Percentiles rank a stretch among this genome's conserved stretches.
These are phyloP conservation scores for Ceratocystis diversiconidia DNA, from an alignment of 2,329 filamentous ascomycete species.

Conservation along the genomic window DNA sequence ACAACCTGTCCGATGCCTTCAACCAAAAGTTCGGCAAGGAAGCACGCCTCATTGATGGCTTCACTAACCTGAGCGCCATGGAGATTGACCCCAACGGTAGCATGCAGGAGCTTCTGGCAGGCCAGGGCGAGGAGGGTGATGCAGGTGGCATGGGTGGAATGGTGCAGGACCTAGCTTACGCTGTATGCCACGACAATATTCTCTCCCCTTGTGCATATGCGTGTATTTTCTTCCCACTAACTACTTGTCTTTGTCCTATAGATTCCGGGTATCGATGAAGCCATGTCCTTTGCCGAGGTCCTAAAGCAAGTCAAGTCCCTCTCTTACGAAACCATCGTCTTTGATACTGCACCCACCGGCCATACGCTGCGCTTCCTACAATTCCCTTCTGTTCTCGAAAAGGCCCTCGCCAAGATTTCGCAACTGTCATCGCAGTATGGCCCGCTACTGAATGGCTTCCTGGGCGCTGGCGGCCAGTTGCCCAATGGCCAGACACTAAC, in stretches of 20 bases:
- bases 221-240: constrained; percentile 1
- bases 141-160: constrained; percentile 67
- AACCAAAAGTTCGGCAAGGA: constrained; percentile 99
- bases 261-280: constrained; percentile 97
- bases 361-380: constrained; percentile 98
- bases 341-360: constrained; percentile 94
- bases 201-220: not conserved
- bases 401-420: constrained; percentile 92
- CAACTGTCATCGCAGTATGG: constrained; percentile 91
- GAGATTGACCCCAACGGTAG: constrained; percentile 97
- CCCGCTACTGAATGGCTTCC: constrained; percentile 84
- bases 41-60: constrained; percentile 80
- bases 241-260: constrained; percentile 26
- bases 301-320: constrained; percentile 98
- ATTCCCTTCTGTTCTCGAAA: constrained; percentile 95
- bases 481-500: constrained; percentile 87
- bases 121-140: constrained; percentile 58
- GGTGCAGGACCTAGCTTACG: constrained; percentile 98
- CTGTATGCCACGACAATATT: constrained; percentile 41
- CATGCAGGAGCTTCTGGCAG: constrained; percentile 84
- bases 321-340: constrained; percentile 97
- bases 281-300: constrained; percentile 98
- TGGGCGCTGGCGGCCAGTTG: constrained; percentile 59
- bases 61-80: constrained; percentile 91
- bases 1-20: constrained; percentile 96